A percentile compares a stretch with the other conserved stretches of the same genome.
These are phyloP conservation scores for Emergomyces orientalis DNA, from an alignment of 2,329 filamentous ascomycete species.

Conservation along the genomic window DNA sequence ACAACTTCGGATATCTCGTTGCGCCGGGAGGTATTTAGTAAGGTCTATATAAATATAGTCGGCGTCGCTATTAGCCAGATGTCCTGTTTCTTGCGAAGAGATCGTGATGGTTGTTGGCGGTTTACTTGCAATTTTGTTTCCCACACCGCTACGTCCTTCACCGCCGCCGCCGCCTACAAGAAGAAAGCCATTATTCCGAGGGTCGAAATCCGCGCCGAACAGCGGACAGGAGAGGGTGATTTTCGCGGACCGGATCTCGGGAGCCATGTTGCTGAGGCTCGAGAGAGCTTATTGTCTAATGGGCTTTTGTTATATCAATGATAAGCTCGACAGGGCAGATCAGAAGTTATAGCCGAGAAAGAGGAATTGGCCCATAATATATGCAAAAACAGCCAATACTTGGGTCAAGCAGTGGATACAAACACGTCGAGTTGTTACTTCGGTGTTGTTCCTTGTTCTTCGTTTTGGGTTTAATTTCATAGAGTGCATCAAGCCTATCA, in stretches of 20 bases:
- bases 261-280: constrained; percentile 26
- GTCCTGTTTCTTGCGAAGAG: not conserved
- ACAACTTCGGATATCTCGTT: constrained; percentile 55
- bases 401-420: not conserved
- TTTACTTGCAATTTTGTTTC: constrained; percentile 68
- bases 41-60: constrained; percentile 41
- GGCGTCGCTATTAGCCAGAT: constrained; percentile 4
- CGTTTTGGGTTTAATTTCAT: too few species aligned
- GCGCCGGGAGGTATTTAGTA: constrained; percentile 61
- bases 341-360: not conserved
- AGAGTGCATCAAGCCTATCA: too few species aligned
- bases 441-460: not conserved
- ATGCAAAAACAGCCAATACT: not conserved
- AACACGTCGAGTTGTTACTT: not conserved
- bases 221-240: constrained; percentile 70
- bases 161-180: constrained; percentile 84
- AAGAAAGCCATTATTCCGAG: constrained; percentile 62
- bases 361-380: not conserved
- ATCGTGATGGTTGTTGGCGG: not conserved
- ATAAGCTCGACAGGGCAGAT: not conserved
- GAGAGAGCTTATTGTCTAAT: not conserved
- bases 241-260: constrained; percentile 44
- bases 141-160: constrained; percentile 67
- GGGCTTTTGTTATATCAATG: not conserved
- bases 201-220: constrained; percentile 82